Evolutionary conservation across 176 grass and related monocot species (phyloP).

Genomic region (Otatea glauca): DNA sequence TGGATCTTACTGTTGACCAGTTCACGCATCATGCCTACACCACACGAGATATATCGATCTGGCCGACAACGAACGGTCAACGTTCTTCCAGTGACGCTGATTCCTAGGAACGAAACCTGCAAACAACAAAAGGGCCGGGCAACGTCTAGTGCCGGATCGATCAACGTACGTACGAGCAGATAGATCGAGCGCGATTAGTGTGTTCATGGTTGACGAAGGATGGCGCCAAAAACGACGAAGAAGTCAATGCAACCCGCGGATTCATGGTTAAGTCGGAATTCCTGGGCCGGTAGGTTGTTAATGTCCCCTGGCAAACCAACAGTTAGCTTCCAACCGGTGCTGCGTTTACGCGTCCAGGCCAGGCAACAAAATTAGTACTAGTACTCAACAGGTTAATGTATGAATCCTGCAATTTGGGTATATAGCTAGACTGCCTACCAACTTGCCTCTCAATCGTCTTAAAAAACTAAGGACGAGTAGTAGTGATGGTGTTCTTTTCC

Average conservation of each 20-base stretch:
- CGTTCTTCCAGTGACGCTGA: background rate
- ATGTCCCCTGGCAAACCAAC: constrained; percentile 28
- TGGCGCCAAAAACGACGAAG: background rate
- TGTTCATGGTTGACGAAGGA: background rate
- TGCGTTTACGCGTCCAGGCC: background rate
- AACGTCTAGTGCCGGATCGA: background rate
- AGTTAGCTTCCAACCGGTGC: background rate
- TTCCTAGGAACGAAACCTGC: constrained; percentile 28
- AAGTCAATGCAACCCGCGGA: background rate
- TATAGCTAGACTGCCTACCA: no score
- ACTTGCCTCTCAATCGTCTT: no score
- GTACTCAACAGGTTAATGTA: background rate
- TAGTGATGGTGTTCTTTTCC: no score
- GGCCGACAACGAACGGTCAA: background rate
- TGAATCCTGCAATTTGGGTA: background rate
- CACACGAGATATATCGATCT: background rate
- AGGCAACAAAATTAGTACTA: background rate
- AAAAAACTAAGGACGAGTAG: no score
- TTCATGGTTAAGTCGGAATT: constrained; percentile 25
- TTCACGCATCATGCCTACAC: background rate
- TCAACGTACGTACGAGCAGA: no score
- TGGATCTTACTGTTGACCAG: constrained; percentile 45
- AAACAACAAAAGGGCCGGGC: background rate
- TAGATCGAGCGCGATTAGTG: background rate
- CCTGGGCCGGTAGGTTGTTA: background rate